Evolutionary conservation across 2,329 filamentous ascomycete species (phyloP), one percentile per base, ranked within the genome.

Genomic region (Didymella lethalis): DNA sequence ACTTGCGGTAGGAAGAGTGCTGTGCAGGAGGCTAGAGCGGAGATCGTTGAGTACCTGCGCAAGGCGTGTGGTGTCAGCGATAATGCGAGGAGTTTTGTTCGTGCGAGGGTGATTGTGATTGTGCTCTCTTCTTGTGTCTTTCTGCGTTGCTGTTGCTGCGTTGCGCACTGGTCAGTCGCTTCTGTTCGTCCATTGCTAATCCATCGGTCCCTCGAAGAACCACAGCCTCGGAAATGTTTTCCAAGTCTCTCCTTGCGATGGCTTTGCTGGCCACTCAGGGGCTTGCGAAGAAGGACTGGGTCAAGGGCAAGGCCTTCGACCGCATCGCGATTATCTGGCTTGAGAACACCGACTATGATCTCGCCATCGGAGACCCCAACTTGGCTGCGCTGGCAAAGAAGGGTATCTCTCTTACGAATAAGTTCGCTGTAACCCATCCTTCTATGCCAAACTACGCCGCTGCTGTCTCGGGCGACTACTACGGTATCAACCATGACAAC

Each of bases 381-480:
- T 78, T 88, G 20, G 73, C 78, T 40, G 86, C 79, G 78, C 79
- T 90, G 23, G 86, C 86, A 11, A 77, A 79, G 60, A 82, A 85
- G 75, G 89, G 89, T 50, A 85, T 92, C 63, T 84, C 82, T 4
- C 80, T 92, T 29, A 81, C 79, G 47, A 81, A 81, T 64, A 77
- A 80, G 66, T 80, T 78, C 58, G 89, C 82, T 20, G 78, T 90
- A 38, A 91, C 89, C 1, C 90, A 93, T 68, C 71, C 90, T 0
- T 89, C 86, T 0, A 84, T 92, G 80, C 90, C 90, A 20, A 93
- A 93, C 80, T 93, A 93, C 74, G 84, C 88, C 57, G 86, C 90
- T 2, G 75, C 85, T 1, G 84, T 89, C 45, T 85, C 84, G 31
- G 90, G 90, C 53, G 90, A 92, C 76, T 88, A 89, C 76, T 91